phyloP scores from a whole-genome alignment of 331 rosid genomes.

The Rhamnella rubrinervis region DNA sequence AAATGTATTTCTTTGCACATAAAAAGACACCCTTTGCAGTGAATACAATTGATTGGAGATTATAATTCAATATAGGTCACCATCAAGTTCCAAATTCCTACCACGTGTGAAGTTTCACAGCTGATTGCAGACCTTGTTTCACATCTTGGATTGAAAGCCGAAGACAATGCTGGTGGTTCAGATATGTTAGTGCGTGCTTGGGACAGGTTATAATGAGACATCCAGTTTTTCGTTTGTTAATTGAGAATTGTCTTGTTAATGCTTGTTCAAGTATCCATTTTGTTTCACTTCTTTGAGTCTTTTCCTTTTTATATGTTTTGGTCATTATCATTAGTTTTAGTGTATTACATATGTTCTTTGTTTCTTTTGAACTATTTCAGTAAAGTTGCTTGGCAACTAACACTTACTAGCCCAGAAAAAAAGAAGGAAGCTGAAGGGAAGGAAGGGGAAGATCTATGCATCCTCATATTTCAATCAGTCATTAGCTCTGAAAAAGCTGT shows the following conservation, averaged over 20 bases:
- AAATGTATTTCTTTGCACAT: not conserved
- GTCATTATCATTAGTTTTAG: not conserved
- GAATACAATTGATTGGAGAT: not conserved
- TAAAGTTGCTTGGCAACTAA: slow-evolving; percentile 82
- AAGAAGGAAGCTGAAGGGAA: slow-evolving; percentile 40
- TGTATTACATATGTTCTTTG: slow-evolving; percentile 23
- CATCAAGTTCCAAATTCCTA: slow-evolving; percentile 72
- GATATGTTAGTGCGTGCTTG: slow-evolving; percentile 76
- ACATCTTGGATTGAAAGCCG: slow-evolving; percentile 66
- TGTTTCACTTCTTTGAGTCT: slow-evolving; percentile 8
- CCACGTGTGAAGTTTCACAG: slow-evolving; percentile 67
- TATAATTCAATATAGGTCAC: slow-evolving; percentile 48
- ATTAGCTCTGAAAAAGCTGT: slow-evolving; percentile 72
- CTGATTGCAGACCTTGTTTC: slow-evolving; percentile 71
- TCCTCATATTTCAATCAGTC: slow-evolving; percentile 67
- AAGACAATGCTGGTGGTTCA: slow-evolving; percentile 61
- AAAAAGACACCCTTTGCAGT: not conserved
- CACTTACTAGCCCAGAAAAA: slow-evolving; percentile 52
- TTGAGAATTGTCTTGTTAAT: slow-evolving; percentile 13
- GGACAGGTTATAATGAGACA: slow-evolving; percentile 57
- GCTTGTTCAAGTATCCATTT: not conserved
- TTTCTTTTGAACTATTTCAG: slow-evolving; percentile 42
- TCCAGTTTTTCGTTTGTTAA: not conserved
- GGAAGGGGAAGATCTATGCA: slow-evolving; percentile 43
- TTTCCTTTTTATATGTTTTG: not conserved